Percentiles rank a stretch among this genome's conserved stretches.
These are phyloP conservation scores for Puccinia triticina DNA, from an alignment of 1,284 basidiomycete species.

Conservation along the genomic window DNA sequence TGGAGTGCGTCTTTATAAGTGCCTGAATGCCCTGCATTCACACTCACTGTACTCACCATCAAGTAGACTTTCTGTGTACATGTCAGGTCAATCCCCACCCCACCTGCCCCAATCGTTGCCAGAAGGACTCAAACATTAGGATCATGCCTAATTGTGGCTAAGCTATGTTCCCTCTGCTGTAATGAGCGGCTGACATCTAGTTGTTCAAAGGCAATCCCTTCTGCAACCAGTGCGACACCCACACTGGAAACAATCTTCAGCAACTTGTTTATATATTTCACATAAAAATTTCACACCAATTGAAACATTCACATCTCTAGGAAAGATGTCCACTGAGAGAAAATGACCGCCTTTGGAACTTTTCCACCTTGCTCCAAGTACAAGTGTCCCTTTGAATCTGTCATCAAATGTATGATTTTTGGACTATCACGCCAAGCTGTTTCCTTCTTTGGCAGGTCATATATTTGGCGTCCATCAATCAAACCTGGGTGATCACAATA, in stretches of 20 bases:
- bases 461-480: neutral
- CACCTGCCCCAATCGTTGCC: constrained; percentile 7
- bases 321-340: neutral
- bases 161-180: neutral
- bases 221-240: neutral
- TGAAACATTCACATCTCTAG: neutral
- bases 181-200: neutral
- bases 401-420: neutral
- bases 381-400: neutral
- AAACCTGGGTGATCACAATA: constrained; percentile 15
- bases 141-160: neutral
- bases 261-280: neutral
- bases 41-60: neutral
- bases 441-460: neutral
- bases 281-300: neutral
- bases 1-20: neutral
- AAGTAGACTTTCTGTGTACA: constrained; percentile 7
- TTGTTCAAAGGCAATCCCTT: neutral
- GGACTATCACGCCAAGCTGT: neutral
- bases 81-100: constrained; percentile 11
- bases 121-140: neutral
- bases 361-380: neutral
- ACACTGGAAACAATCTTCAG: neutral
- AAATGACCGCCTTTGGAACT: neutral
- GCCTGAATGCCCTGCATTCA: neutral